phyloP scores from a whole-genome alignment of 2,329 filamentous ascomycete species.

The Tolypocladium capitatum region DNA sequence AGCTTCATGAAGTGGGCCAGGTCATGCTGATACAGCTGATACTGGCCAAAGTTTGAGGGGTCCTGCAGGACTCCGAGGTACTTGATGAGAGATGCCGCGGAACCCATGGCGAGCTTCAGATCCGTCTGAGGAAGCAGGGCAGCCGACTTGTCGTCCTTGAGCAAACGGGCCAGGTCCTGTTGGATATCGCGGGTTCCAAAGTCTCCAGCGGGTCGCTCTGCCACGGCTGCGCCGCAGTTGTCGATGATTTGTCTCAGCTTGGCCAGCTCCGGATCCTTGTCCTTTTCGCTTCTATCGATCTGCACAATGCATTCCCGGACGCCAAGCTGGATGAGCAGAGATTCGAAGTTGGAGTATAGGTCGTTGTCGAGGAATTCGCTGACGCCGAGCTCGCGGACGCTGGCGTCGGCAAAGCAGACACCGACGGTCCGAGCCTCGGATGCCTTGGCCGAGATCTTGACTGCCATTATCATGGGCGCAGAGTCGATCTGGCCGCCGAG shows the following conservation, averaged over 20 bases:
- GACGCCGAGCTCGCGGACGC: constrained; percentile 85
- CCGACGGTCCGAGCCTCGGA: constrained; percentile 76
- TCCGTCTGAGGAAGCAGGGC: constrained; percentile 78
- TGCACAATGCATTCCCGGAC: constrained; percentile 90
- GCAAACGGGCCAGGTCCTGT: constrained; percentile 74
- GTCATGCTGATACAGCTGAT: constrained; percentile 94
- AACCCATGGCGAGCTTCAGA: constrained; percentile 89
- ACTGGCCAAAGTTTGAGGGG: constrained; percentile 90
- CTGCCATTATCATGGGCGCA: constrained; percentile 86
- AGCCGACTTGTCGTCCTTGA: constrained; percentile 74
- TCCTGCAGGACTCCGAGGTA: constrained; percentile 88
- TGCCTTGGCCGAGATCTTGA: constrained; percentile 84
- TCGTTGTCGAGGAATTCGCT: constrained; percentile 99
- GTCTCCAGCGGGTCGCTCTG: constrained; percentile 62
- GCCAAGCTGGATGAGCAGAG: constrained; percentile 86
- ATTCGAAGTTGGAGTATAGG: constrained; percentile 94
- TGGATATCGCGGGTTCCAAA: constrained; percentile 90
- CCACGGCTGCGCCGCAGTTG: constrained; percentile 80
- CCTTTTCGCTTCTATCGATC: constrained; percentile 63
- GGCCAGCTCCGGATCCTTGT: constrained; percentile 74
- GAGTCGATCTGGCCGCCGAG: constrained; percentile 75
- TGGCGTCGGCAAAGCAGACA: constrained; percentile 96
- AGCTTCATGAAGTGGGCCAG: constrained; percentile 97
- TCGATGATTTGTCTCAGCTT: constrained; percentile 85
- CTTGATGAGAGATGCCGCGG: constrained; percentile 84